phyloP scores from a whole-genome alignment of 1,284 basidiomycete species.

The Austroboletus niveus region DNA sequence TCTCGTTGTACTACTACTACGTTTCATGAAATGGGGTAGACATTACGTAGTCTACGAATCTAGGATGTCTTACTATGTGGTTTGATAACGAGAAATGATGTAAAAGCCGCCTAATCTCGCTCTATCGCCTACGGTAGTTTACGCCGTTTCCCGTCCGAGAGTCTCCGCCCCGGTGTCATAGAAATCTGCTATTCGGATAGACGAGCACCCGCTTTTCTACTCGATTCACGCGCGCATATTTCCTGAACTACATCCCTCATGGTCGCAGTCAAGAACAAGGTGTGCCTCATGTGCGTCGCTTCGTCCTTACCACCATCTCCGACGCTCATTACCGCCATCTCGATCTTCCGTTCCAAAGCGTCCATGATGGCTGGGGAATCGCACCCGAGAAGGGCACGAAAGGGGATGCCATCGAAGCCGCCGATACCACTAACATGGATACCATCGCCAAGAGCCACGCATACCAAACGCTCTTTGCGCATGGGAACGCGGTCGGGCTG shows the following conservation, averaged over 20 bases:
- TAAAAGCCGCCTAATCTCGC: not conserved
- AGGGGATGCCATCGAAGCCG: conserved; percentile 85
- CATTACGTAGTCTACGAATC: too few species aligned
- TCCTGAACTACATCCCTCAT: conserved; percentile 12
- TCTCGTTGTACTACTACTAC: too few species aligned
- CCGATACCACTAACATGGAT: conserved; percentile 85
- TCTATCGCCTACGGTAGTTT: not conserved
- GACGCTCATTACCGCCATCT: not conserved
- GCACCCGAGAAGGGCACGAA: conserved; percentile 63
- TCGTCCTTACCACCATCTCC: not conserved
- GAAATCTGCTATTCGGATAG: conserved; percentile 5
- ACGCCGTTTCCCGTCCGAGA: conserved; percentile 9
- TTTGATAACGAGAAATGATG: too few species aligned
- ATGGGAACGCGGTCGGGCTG: conserved; percentile 84
- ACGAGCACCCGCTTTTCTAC: not conserved
- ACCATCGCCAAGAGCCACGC: conserved; percentile 75
- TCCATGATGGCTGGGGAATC: conserved; percentile 94
- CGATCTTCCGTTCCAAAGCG: conserved; percentile 43
- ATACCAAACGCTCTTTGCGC: conserved; percentile 72
- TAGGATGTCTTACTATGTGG: too few species aligned
- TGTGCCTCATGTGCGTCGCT: conserved; percentile 79
- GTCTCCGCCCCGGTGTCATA: conserved; percentile 3
- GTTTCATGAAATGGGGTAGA: too few species aligned
- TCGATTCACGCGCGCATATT: not conserved
- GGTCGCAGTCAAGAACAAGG: conserved; percentile 76